Percentiles rank a stretch among this genome's conserved stretches.
phyloP scores from a whole-genome alignment of 73 alveolate genomes.

The Effrenium voratum region DNA sequence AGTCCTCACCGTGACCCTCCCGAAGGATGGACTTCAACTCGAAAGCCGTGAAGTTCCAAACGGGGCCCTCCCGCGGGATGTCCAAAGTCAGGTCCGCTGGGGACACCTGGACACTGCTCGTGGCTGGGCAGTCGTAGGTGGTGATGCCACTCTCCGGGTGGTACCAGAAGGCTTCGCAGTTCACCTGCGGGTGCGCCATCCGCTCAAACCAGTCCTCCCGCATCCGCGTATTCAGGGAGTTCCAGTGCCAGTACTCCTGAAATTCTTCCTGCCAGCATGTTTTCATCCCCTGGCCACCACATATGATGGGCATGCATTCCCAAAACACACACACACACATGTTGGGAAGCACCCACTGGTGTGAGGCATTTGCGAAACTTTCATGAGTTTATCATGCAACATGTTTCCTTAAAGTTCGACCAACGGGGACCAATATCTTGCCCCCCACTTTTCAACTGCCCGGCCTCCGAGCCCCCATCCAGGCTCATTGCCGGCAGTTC shows the following conservation, averaged over 20 bases:
- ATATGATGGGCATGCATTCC: no score
- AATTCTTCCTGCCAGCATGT: constrained; percentile 44
- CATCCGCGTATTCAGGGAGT: constrained; percentile 55
- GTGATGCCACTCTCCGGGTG: constrained; percentile 22
- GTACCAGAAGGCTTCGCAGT: constrained; percentile 86
- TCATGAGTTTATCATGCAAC: no score
- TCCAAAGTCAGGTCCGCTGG: constrained; percentile 10
- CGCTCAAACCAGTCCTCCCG: constrained; percentile 73
- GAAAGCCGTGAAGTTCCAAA: constrained; percentile 55
- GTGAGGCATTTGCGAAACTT: no score
- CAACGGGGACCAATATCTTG: no score
- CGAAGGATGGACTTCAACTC: constrained; percentile 77
- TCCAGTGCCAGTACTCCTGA: constrained; percentile 79
- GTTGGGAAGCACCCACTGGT: no score
- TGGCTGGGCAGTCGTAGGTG: constrained; percentile 18
- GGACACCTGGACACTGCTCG: not conserved
- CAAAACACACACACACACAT: no score
- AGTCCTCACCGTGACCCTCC: constrained; percentile 59
- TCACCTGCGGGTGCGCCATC: constrained; percentile 91
- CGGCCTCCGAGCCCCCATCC: not conserved
- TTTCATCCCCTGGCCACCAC: no score
- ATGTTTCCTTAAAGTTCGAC: no score
- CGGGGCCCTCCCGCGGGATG: constrained; percentile 65
- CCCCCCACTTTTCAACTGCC: no score
- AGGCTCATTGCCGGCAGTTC: not conserved